Evolutionary conservation across 805 yeast species (phyloP), one percentile per base, ranked within the genome.

Genomic region (Cyberlindnera meyerae): DNA sequence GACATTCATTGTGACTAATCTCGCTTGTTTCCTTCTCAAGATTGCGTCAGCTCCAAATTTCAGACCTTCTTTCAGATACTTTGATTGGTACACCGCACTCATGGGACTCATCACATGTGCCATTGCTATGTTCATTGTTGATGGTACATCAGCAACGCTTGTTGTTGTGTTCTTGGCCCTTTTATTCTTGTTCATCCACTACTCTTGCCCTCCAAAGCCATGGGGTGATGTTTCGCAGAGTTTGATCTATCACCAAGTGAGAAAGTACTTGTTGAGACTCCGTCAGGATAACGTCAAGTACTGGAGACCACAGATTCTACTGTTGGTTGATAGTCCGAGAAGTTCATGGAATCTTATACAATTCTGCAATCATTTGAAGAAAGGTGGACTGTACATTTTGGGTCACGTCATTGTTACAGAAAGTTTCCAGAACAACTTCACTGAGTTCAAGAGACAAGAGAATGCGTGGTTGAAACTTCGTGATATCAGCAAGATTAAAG

Each of bases 221-320:
- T 93, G 96, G 89, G 99, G 99, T 24, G 99, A 93, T 61, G 97
- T 93, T 17, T 89, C 97, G 3, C 98, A 93, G 60, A 77, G 89
- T 28, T 70, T 93, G 43, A 90, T 93, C 33, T 93, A 93, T 58
- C 98, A 93, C 57, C 99, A 93, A 61, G 97, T 93, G 9, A 68
- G 99, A 48, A 93, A 93, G 56, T 93, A 93, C 54, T 64, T 87
- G 29, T 63, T 93, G 42, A 68, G 95, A 36, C 67, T 90, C 29
- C 75, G 87, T 41, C 87, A 87, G 51, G 96, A 93, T 53, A 94
- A 90, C 57, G 96, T 93, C 35, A 93, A 93, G 61, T 93, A 89
- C 57, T 93, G 99, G 98, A 71, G 99, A 49, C 99, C 99, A 0
- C 99, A 93, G 58, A 81, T 93, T 27, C 65, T 93, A 41, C 62